Conservation (phyloP, 768 basidiomycete species). For the Amanita thiersii region DNA sequence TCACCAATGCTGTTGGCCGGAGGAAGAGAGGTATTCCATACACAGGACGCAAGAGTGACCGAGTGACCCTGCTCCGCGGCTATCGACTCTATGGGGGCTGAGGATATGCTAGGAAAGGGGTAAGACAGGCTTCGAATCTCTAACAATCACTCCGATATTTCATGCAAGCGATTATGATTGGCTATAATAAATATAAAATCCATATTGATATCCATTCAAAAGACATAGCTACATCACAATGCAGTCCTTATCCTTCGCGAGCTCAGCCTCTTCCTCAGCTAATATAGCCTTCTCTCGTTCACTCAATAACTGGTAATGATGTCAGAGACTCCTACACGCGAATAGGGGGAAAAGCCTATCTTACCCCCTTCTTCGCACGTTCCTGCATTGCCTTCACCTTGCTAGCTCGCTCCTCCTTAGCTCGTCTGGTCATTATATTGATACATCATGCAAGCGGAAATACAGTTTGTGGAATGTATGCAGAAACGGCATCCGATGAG, state of each 20-base stretch:
- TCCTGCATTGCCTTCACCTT: constrained; percentile 61
- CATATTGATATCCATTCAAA: not conserved
- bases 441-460: constrained; percentile 55
- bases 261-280: constrained; percentile 41
- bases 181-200: too few relatives aligned
- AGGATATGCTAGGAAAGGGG: too few relatives aligned
- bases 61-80: too few relatives aligned
- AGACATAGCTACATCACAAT: constrained; percentile 39
- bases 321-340: constrained; percentile 1
- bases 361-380: constrained; percentile 69
- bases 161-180: too few relatives aligned
- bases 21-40: too few relatives aligned
- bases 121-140: too few relatives aligned
- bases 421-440: constrained; percentile 44
- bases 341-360: constrained; percentile 16
- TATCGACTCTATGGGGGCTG: too few relatives aligned
- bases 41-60: too few relatives aligned
- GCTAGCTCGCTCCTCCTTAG: constrained; percentile 68
- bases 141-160: too few relatives aligned
- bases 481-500: constrained; percentile 30
- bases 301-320: constrained; percentile 36
- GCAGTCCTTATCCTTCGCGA: constrained; percentile 39
- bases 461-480: constrained; percentile 61
- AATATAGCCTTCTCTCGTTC: constrained; percentile 58
- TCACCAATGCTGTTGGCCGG: too few relatives aligned